A percentile compares a stretch with the other conserved stretches of the same genome.
Conservation (phyloP, 768 basidiomycete genomes). For the Kwoniella dejecticola region DNA sequence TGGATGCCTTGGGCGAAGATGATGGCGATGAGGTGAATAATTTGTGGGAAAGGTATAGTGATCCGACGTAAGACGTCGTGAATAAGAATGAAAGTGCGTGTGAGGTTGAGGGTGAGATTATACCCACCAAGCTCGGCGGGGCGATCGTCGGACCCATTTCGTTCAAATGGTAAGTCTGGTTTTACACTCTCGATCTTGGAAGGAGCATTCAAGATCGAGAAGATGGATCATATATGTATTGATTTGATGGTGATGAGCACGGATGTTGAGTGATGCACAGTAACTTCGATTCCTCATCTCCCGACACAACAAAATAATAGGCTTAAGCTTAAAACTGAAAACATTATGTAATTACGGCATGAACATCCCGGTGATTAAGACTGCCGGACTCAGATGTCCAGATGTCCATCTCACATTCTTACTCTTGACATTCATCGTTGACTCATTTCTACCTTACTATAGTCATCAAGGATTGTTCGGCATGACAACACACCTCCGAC, state of each 20-base stretch:
- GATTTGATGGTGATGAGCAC: slow-evolving; percentile 1
- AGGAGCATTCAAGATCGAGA: background rate
- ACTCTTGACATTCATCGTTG: no score
- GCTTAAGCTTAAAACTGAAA: background rate
- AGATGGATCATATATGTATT: background rate
- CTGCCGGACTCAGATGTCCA: background rate
- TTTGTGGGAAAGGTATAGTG: slow-evolving; percentile 67
- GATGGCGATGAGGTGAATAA: slow-evolving; percentile 51
- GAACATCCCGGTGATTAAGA: background rate
- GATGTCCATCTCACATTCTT: background rate
- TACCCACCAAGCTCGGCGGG: slow-evolving; percentile 10
- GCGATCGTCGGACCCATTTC: slow-evolving; percentile 24
- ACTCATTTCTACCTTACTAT: no score
- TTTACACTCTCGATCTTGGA: background rate
- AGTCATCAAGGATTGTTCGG: no score
- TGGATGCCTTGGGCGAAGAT: background rate
- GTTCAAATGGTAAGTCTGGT: background rate
- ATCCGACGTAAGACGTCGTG: slow-evolving; percentile 73
- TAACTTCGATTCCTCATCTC: background rate
- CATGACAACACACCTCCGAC: no score
- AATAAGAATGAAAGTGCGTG: slow-evolving; percentile 66
- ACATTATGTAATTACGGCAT: slow-evolving; percentile 14
- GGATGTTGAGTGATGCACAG: background rate
- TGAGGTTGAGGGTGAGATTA: slow-evolving; percentile 53
- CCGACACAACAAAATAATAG: background rate